Percentiles rank a stretch among this genome's conserved stretches.
These are phyloP conservation scores for Blastocystis sp. DNA, from an alignment of 352 stramenopile species.

Conservation along the genomic window DNA sequence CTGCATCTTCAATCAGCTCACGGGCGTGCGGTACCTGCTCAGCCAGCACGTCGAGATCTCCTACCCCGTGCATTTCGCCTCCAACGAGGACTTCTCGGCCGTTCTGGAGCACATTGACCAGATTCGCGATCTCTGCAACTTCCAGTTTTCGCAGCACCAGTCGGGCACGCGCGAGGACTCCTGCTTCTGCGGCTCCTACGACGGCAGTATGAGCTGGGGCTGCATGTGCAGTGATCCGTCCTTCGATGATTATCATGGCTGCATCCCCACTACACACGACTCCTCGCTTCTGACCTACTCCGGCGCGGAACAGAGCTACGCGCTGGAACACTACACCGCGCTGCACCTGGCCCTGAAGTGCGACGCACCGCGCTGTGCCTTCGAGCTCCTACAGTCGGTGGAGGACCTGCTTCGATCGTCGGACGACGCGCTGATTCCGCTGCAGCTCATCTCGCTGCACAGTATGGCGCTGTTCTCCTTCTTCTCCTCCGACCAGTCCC, in stretches of 20 bases:
- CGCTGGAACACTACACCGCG: constrained; percentile 23
- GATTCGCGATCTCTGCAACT: constrained; percentile 23
- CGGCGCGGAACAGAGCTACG: background rate
- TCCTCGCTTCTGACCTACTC: background rate
- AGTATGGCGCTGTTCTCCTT: constrained; percentile 34
- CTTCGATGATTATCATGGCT: background rate
- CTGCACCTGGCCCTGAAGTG: constrained; percentile 15
- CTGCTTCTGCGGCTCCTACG: constrained; percentile 23
- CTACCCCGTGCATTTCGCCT: constrained; percentile 15
- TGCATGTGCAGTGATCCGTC: background rate
- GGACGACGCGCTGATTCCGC: background rate
- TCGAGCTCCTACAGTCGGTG: constrained; percentile 10
- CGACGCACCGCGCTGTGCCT: constrained; percentile 37
- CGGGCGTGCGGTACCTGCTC: constrained; percentile 14
- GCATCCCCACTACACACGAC: background rate
- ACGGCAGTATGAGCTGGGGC: background rate
- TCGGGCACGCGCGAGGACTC: background rate
- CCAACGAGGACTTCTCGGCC: background rate
- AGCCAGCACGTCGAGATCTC: constrained; percentile 6
- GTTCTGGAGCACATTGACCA: constrained; percentile 17
- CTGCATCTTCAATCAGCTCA: constrained; percentile 37
- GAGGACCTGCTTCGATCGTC: background rate
- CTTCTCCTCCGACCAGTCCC: background rate
- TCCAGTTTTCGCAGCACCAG: background rate
- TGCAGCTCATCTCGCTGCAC: constrained; percentile 6